These are phyloP conservation scores for Zygosaccharomyces pseudobailii DNA, from an alignment of 1,139 yeast genomes.

Conservation along the genomic window DNA sequence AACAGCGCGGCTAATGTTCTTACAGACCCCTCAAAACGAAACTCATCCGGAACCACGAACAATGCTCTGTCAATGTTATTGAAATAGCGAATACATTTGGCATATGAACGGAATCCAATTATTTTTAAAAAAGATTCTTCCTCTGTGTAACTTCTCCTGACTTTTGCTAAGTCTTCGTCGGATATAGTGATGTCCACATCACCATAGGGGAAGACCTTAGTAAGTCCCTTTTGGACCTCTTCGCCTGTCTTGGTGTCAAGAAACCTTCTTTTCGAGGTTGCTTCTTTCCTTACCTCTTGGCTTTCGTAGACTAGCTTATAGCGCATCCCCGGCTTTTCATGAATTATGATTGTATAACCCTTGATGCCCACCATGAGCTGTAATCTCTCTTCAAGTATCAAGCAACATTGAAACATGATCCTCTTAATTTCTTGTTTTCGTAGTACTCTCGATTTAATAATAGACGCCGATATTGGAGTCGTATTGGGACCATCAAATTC, in stretches of 20 bases:
- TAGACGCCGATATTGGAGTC: constrained; percentile 42
- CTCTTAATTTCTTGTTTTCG: constrained; percentile 59
- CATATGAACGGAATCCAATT: constrained; percentile 57
- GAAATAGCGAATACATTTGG: constrained; percentile 43
- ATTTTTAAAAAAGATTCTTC: constrained; percentile 46
- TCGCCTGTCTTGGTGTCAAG: constrained; percentile 43
- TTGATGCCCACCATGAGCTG: constrained; percentile 56
- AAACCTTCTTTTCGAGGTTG: constrained; percentile 44
- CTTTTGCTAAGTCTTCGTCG: constrained; percentile 33
- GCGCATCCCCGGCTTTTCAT: constrained; percentile 44
- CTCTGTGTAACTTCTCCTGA: constrained; percentile 37
- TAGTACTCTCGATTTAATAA: constrained; percentile 47
- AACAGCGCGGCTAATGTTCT: constrained; percentile 66
- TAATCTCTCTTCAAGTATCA: constrained; percentile 43
- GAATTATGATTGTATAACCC: constrained; percentile 63
- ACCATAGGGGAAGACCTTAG: constrained; percentile 43
- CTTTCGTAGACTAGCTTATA: constrained; percentile 47
- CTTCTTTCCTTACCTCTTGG: constrained; percentile 50
- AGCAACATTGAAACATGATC: constrained; percentile 57
- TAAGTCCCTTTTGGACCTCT: constrained; percentile 36
- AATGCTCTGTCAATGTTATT: constrained; percentile 52
- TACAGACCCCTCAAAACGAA: constrained; percentile 56
- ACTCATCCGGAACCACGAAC: constrained; percentile 58
- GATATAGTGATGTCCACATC: constrained; percentile 40
- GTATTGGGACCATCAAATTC: constrained; percentile 38